Base-by-base conservation (phyloP, 2,329 filamentous ascomycete species). In the Calonectria crousiana region DNA sequence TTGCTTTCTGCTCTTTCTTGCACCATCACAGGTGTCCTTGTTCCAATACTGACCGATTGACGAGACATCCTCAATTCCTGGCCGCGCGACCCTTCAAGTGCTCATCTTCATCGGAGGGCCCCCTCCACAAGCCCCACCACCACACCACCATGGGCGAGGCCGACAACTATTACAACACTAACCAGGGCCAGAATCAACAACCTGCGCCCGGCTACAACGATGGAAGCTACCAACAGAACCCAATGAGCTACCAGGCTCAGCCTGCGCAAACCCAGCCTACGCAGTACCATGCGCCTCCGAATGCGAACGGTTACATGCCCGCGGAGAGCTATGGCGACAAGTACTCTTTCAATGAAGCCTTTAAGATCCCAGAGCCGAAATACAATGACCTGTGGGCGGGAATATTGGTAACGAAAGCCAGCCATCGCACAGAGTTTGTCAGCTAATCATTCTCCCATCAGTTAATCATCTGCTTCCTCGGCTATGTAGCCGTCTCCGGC, bases 321-420 rank as follows among this genome's bases (percentile, higher is more conserved):
- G 83, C 84, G 2, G 81, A 85, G 67, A 78, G 82, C 38, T 82
- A 84, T 52, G 83, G 84, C 68, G 88, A 89, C 75, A 91, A 91
- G 81, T 86, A 87, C 41, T 86, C 86, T 36, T 98, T 97, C 82
- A 92, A 96, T 26, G 90, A 98, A 81, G 91, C 92, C 1, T 98
- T 98, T 88, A 93, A 93, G 84, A 85, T 98, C 67, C 91, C 95
- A 67, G 92, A 88, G 76, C 95, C 95, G n/a, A 97, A 96, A 84
- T 98, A 90, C 86, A 95, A 98, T 81, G 96, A 98, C 83, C 82
- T 94, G 32, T 98, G 96, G 96, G 96, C 96, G 4, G 95, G 94
- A 5, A 86, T 97, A 51, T 86, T 98, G 81, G 93, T 94, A 84
- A 88, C 84, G 18, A 62, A 49, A 47, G n/a, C 47, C 11, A 23